Evolutionary conservation across 768 basidiomycete genomes (phyloP).

Genomic region (Leccinellum luteum): DNA sequence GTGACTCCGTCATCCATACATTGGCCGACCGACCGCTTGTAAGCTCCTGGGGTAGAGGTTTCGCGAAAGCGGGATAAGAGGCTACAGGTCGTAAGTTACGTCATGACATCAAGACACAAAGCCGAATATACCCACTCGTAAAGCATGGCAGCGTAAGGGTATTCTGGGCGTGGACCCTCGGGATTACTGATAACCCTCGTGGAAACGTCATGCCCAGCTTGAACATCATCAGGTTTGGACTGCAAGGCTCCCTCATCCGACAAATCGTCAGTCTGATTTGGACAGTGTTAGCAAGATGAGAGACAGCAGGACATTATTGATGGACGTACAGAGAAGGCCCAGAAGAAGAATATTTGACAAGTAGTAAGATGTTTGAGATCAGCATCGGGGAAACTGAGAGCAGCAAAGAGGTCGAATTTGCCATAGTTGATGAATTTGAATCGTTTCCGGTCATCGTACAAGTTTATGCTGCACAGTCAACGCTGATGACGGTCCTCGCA

Average conservation of each 20-base stretch:
- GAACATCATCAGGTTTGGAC: conserved; percentile 34
- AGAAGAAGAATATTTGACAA: conserved; percentile 38
- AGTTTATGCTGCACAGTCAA: conserved; percentile 21
- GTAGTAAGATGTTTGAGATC: conserved; percentile 35
- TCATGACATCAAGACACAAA: conserved; percentile 3
- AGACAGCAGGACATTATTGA: background rate
- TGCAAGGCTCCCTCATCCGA: conserved; percentile 37
- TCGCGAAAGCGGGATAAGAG: conserved; percentile 34
- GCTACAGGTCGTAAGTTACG: conserved; percentile 18
- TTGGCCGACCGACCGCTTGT: conserved; percentile 25
- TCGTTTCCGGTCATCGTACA: conserved; percentile 36
- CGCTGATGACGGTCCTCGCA: background rate
- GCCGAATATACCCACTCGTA: conserved; percentile 31
- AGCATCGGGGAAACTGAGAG: conserved; percentile 38
- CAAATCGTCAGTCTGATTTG: conserved; percentile 34
- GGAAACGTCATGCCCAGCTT: conserved; percentile 34
- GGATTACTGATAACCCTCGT: conserved; percentile 28
- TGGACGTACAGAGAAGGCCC: conserved; percentile 36
- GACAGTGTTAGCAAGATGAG: conserved; percentile 4
- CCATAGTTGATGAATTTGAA: conserved; percentile 36
- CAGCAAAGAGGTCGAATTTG: conserved; percentile 38
- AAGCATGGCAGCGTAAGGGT: conserved; percentile 39
- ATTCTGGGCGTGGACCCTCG: conserved; percentile 27
- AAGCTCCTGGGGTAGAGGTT: conserved; percentile 37
- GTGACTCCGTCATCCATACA: background rate